phyloP scores from a whole-genome alignment of 805 yeast genomes.

The Zygosaccharomyces kombuchaensis region DNA sequence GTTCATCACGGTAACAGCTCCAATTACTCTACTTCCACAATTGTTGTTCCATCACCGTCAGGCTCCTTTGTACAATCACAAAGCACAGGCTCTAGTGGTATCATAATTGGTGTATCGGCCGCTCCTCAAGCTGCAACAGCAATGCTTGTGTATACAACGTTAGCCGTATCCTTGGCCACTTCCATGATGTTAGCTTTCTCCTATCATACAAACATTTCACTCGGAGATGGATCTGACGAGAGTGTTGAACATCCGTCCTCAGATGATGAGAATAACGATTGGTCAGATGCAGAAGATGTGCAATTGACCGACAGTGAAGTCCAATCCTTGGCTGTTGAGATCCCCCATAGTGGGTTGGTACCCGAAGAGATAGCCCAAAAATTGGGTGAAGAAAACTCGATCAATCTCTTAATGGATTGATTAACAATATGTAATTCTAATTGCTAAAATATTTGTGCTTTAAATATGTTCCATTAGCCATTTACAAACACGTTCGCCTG shows the following conservation, averaged over 20 bases:
- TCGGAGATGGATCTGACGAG: not conserved
- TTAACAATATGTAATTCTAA: not conserved
- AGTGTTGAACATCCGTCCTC: slow-evolving; percentile 2
- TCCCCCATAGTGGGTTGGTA: slow-evolving; percentile 6
- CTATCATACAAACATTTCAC: slow-evolving; percentile 3
- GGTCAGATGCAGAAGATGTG: slow-evolving; percentile 9
- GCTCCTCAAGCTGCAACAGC: slow-evolving; percentile 14
- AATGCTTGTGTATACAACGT: slow-evolving; percentile 5
- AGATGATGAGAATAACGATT: slow-evolving; percentile 6
- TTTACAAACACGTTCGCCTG: no score
- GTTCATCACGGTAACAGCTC: not conserved
- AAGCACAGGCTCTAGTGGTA: slow-evolving; percentile 9
- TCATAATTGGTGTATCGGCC: slow-evolving; percentile 9
- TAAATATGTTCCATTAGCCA: not conserved
- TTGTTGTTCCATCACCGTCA: not conserved
- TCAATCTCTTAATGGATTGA: slow-evolving; percentile 1
- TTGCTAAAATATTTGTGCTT: not conserved
- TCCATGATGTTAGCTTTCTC: slow-evolving; percentile 12
- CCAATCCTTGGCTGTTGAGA: slow-evolving; percentile 6
- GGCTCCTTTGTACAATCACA: not conserved
- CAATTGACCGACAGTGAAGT: slow-evolving; percentile 10
- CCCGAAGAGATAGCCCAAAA: slow-evolving; percentile 4
- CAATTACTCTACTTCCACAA: not conserved
- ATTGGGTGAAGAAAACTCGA: slow-evolving; percentile 3
- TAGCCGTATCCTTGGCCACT: slow-evolving; percentile 8